Evolutionary conservation across 164 flowering plant species (phyloP), one percentile per base, ranked within the genome.

Genomic region (Magnolia officinalis): DNA sequence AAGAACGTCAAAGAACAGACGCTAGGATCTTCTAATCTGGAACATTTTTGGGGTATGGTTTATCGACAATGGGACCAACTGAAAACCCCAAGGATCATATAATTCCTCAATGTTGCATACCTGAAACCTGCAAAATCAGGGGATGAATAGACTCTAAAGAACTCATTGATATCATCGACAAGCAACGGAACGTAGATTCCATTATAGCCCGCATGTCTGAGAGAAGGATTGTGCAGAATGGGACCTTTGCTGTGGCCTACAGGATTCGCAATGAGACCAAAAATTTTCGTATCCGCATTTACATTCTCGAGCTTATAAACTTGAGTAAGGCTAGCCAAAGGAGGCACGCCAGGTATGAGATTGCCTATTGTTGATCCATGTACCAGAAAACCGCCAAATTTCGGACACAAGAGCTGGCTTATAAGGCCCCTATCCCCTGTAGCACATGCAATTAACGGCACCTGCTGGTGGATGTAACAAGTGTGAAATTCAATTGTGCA

Each of bases 181-280:
- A 82, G 63, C 83, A 87, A 75, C 20, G 89, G 91, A 37, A 85
- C 86, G 76, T 85, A 88, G 63, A 87, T 72, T 50, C 87, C 91
- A 76, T 88, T 82, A 76, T 70, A 87, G 18, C 84, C 86, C 8
- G 61, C 87, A 73, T 79, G 78, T 77, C 83, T 83, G 69, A 88
- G 86, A 50, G 87, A 70, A 49, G 85, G 84, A 81, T 87, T 88
- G 51, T 85, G 86, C 75, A 88, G 77, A 72, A 85, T 59, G 65
- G 91, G 88, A 68, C 87, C 86, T 81, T 88, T 88, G 72, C 87
- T 85, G 76, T 88, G 91, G 72, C 87, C 79, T 8, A 87, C 88
- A 66, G 89, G 91, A n/a, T 88, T 88, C 55, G 86, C 82, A 58
- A 88, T 83, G 23, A 88, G 84, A 45, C 91, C 91, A 79, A 78